Percentiles rank a stretch among this genome's conserved stretches.
These are phyloP conservation scores for Xenoacremonium recifei DNA, from an alignment of 2,329 filamentous ascomycete genomes.

Conservation along the genomic window DNA sequence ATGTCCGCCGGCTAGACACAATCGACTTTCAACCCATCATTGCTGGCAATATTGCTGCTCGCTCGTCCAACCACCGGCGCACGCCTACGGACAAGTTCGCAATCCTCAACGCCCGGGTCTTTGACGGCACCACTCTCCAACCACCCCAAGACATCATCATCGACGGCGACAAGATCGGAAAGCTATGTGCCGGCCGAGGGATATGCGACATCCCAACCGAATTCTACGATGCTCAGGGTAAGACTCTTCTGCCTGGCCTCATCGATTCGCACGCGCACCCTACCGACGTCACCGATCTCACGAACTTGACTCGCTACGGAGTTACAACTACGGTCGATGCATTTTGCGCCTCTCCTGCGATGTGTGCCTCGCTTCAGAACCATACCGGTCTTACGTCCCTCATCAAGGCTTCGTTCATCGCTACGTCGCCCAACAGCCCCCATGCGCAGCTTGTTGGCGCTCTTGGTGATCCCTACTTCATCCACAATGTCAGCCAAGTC, in stretches of 20 bases:
- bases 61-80: background rate
- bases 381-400: slow-evolving; percentile 4
- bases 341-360: background rate
- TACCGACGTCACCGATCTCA: background rate
- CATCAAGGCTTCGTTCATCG: slow-evolving; percentile 6
- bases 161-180: slow-evolving; percentile 2
- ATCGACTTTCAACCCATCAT: background rate
- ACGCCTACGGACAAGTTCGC: background rate
- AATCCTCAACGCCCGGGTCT: background rate
- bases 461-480: background rate
- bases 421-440: slow-evolving; percentile 5
- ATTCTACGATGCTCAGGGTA: slow-evolving; percentile 5
- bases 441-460: slow-evolving; percentile 2
- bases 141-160: background rate
- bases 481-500: background rate
- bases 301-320: background rate
- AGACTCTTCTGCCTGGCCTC: slow-evolving; percentile 5
- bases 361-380: background rate
- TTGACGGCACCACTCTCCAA: background rate
- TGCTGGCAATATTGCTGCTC: background rate
- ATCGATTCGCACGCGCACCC: slow-evolving; percentile 7
- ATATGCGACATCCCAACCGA: slow-evolving; percentile 1
- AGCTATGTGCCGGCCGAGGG: background rate
- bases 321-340: background rate
- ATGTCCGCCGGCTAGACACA: background rate